Conservation (phyloP, 2,329 filamentous ascomycete species). For the Achaetomium macrosporum region DNA sequence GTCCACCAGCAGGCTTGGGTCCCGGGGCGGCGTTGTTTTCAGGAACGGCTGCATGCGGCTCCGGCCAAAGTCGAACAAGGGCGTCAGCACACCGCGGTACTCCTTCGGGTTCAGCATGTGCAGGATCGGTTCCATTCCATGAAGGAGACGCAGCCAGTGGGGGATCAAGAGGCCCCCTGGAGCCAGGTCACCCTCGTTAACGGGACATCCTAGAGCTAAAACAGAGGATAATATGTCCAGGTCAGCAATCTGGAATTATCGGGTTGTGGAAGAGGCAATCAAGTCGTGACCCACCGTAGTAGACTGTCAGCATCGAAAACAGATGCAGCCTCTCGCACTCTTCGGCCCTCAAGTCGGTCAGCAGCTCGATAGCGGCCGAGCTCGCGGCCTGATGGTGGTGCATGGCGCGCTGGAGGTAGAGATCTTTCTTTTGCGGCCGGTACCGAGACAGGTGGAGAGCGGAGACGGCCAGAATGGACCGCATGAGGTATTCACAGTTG, state of each 20-base stretch:
- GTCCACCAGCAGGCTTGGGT: constrained; percentile 5
- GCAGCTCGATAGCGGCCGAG: constrained; percentile 16
- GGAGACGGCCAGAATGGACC: constrained; percentile 39
- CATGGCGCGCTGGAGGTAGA: constrained; percentile 28
- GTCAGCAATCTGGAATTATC: neutral
- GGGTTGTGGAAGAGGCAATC: neutral
- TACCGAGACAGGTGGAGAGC: constrained; percentile 40
- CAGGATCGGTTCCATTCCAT: constrained; percentile 9
- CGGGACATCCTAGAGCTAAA: constrained; percentile 4
- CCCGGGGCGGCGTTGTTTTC: neutral
- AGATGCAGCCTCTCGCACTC: constrained; percentile 25
- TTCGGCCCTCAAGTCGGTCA: constrained; percentile 17
- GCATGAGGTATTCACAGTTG: constrained; percentile 39
- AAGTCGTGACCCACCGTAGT: constrained; percentile 22
- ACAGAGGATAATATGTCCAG: neutral
- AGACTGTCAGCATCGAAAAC: constrained; percentile 28
- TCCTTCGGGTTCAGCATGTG: neutral
- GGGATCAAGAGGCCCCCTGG: constrained; percentile 5
- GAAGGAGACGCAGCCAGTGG: constrained; percentile 7
- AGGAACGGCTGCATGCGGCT: constrained; percentile 3
- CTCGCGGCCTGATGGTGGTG: constrained; percentile 6
- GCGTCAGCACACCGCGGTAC: constrained; percentile 5
- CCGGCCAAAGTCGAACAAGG: constrained; percentile 6
- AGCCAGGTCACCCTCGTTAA: neutral
- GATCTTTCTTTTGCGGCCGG: constrained; percentile 30